Conservation (phyloP, 2,329 filamentous ascomycete genomes). For the Fusarium nematophilum region DNA sequence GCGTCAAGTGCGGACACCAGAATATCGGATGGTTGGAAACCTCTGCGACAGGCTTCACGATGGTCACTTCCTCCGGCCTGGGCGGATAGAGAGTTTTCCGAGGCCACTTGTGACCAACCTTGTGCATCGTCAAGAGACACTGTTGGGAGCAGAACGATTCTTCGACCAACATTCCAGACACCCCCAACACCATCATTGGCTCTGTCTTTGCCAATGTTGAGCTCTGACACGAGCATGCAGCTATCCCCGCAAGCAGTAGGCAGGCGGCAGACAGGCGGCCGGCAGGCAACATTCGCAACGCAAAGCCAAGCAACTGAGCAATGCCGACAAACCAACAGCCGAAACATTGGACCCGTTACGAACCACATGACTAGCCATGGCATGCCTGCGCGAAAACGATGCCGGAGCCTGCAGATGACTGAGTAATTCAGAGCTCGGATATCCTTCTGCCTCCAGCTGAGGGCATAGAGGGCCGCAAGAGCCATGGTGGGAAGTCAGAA, state of each 20-base stretch:
- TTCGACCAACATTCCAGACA: conserved; percentile 16
- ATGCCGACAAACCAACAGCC: conserved; percentile 16
- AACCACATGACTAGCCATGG: conserved; percentile 1
- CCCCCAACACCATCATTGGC: conserved; percentile 3
- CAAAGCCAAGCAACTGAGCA: conserved; percentile 10
- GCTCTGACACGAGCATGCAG: conserved; percentile 2
- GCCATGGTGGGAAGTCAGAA: neutral
- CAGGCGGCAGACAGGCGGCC: neutral
- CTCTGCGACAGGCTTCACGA: neutral
- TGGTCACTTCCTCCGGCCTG: neutral
- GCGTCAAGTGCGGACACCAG: neutral
- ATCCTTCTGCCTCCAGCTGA: neutral
- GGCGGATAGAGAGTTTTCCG: too few species aligned
- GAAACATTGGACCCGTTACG: conserved; percentile 5
- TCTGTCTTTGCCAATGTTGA: neutral
- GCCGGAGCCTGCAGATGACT: neutral
- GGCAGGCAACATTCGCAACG: neutral
- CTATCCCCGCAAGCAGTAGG: neutral
- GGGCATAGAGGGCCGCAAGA: neutral
- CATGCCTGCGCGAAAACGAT: neutral
- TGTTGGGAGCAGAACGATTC: conserved; percentile 17
- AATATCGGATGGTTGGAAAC: neutral
- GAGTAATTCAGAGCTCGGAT: neutral
- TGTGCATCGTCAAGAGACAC: neutral
- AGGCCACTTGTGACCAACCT: too few species aligned